Conservation (phyloP, 495 filamentous ascomycete genomes). For the Sordaria brevicollis region DNA sequence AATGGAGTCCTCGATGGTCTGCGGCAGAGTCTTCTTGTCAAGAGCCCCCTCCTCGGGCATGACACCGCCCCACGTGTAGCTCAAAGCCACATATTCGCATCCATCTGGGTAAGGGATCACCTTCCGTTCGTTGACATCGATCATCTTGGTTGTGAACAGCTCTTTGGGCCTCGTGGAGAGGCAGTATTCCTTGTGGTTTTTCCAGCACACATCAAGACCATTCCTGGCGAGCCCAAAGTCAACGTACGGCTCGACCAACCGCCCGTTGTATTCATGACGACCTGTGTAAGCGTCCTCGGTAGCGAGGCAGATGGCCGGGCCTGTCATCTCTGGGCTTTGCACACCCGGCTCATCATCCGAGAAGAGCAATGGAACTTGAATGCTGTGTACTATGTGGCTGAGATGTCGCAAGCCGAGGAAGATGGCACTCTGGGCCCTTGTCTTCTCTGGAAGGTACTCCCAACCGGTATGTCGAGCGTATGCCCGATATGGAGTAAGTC, state of each 20-base stretch:
- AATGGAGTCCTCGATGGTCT: slow-evolving; percentile 16
- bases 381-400: neutral
- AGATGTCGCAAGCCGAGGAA: neutral
- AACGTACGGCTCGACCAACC: neutral
- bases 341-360: neutral
- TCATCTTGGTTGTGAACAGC: slow-evolving; percentile 1
- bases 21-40: slow-evolving; percentile 8
- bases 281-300: neutral
- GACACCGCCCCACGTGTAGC: slow-evolving; percentile 13
- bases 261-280: neutral
- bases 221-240: neutral
- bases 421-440: neutral
- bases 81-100: slow-evolving; percentile 11
- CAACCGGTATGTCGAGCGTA: slow-evolving; percentile 4
- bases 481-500: neutral
- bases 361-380: neutral
- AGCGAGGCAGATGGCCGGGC: slow-evolving; percentile 1
- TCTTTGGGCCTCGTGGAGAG: neutral
- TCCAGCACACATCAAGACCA: slow-evolving; percentile 1
- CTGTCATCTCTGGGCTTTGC: neutral
- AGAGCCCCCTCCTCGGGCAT: slow-evolving; percentile 4
- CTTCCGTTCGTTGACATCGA: slow-evolving; percentile 7
- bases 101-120: slow-evolving; percentile 8
- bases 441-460: neutral
- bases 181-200: neutral